A percentile compares a stretch with the other conserved stretches of the same genome.
Conservation (phyloP, 306 rosid species). For the Chamaecrista fasciculata region DNA sequence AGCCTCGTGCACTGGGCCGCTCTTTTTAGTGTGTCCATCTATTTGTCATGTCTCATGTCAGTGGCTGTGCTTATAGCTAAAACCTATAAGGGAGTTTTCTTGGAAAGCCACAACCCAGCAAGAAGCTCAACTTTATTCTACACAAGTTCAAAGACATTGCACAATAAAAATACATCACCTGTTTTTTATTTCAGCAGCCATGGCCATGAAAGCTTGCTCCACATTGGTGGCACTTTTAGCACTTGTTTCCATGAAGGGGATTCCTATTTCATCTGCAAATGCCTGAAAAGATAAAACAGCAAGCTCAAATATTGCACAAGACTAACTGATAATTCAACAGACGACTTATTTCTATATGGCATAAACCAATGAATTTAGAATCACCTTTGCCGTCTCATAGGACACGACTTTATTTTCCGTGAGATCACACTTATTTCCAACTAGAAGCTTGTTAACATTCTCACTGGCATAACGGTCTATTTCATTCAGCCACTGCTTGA, state of each 20-base stretch:
- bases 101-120: slow-evolving; percentile 3
- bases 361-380: slow-evolving; percentile 8
- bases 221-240: slow-evolving; percentile 69
- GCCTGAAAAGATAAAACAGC: slow-evolving; percentile 43
- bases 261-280: slow-evolving; percentile 80
- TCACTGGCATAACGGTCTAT: slow-evolving; percentile 84
- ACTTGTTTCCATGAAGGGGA: slow-evolving; percentile 85
- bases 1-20: too few species aligned
- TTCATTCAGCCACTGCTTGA: slow-evolving; percentile 80
- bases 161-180: slow-evolving; percentile 41
- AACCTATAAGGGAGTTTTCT: background rate
- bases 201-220: slow-evolving; percentile 86
- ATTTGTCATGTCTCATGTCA: too few species aligned
- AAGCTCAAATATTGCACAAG: slow-evolving; percentile 19
- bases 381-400: slow-evolving; percentile 67
- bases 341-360: background rate
- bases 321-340: slow-evolving; percentile 1
- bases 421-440: slow-evolving; percentile 69
- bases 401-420: slow-evolving; percentile 74
- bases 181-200: slow-evolving; percentile 76
- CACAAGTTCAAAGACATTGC: background rate
- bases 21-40: too few species aligned
- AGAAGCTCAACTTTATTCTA: background rate
- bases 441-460: slow-evolving; percentile 76
- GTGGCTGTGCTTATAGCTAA: too few species aligned